These are phyloP conservation scores for Xylariaceae sp. DNA, from an alignment of 2,329 filamentous ascomycete genomes.

Conservation along the genomic window DNA sequence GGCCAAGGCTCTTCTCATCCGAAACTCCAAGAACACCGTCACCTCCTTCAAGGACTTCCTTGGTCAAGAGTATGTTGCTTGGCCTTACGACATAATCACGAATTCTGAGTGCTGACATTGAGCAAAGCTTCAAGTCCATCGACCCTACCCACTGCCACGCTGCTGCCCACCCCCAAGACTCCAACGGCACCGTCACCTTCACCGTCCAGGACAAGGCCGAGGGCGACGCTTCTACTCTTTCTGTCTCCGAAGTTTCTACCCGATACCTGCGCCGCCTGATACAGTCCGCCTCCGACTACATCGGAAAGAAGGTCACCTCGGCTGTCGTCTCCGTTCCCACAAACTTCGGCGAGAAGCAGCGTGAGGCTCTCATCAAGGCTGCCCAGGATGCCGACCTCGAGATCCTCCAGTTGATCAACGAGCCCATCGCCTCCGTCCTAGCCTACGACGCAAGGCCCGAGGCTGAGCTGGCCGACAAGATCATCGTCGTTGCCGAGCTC, in stretches of 20 bases:
- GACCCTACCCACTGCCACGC: constrained; percentile 93
- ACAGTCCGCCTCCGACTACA: constrained; percentile 82
- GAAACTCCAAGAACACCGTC: constrained; percentile 90
- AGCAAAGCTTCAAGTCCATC: constrained; percentile 78
- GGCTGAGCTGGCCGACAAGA: constrained; percentile 75
- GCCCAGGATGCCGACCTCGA: constrained; percentile 81
- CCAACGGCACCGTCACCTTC: constrained; percentile 72
- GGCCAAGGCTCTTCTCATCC: constrained; percentile 88
- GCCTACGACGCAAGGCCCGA: constrained; percentile 88
- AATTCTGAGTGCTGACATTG: constrained; percentile 8
- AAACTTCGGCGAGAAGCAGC: constrained; percentile 86
- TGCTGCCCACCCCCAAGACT: constrained; percentile 82
- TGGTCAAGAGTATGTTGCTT: constrained; percentile 73
- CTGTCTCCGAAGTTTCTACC: constrained; percentile 77
- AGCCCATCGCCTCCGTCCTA: constrained; percentile 83
- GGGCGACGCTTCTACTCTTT: constrained; percentile 65
- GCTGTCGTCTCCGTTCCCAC: constrained; percentile 92
- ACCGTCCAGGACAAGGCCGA: constrained; percentile 72
- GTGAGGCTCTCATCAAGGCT: constrained; percentile 72
- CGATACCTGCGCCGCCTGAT: constrained; percentile 81
- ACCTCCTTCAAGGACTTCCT: constrained; percentile 95
- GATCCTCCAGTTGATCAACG: constrained; percentile 87
- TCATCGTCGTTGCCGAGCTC: constrained; percentile 85
- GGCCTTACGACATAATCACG: neutral
- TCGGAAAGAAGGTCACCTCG: constrained; percentile 91